Conservation (phyloP, 805 yeast species). For the Nakazawaea populi region DNA sequence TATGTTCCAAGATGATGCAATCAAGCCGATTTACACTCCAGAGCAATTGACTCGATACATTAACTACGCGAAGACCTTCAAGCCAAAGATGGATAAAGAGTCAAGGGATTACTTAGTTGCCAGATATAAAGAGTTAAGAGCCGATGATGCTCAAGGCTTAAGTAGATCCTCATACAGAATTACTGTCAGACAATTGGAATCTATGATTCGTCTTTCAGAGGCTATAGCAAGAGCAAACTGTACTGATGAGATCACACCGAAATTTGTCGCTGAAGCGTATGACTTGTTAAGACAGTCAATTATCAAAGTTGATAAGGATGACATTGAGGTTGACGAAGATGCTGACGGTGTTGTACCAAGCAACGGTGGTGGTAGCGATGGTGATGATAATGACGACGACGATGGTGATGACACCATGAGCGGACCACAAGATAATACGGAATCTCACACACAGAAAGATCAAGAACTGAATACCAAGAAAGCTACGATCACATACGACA, state of each 20-base stretch:
- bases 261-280: slow-evolving; percentile 89
- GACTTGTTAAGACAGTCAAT: slow-evolving; percentile 85
- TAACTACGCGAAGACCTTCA: slow-evolving; percentile 87
- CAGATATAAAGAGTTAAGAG: slow-evolving; percentile 79
- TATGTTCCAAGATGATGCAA: slow-evolving; percentile 85
- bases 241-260: slow-evolving; percentile 77
- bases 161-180: slow-evolving; percentile 86
- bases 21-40: slow-evolving; percentile 82
- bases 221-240: slow-evolving; percentile 98
- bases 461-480: slow-evolving; percentile 20
- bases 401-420: slow-evolving; percentile 4
- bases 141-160: slow-evolving; percentile 85
- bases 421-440: slow-evolving; percentile 5
- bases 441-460: neutral
- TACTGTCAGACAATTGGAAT: slow-evolving; percentile 94
- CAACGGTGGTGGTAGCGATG: slow-evolving; percentile 20
- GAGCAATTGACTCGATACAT: slow-evolving; percentile 86
- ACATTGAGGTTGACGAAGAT: slow-evolving; percentile 78
- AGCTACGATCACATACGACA: slow-evolving; percentile 72
- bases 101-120: slow-evolving; percentile 74
- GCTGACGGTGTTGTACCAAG: slow-evolving; percentile 20
- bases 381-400: slow-evolving; percentile 8
- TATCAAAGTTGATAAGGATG: slow-evolving; percentile 91
- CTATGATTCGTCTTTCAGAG: slow-evolving; percentile 87
- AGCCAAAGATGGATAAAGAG: slow-evolving; percentile 77